phyloP scores from a whole-genome alignment of 2,329 filamentous ascomycete species.

The Phyllosticta citribraziliensis region DNA sequence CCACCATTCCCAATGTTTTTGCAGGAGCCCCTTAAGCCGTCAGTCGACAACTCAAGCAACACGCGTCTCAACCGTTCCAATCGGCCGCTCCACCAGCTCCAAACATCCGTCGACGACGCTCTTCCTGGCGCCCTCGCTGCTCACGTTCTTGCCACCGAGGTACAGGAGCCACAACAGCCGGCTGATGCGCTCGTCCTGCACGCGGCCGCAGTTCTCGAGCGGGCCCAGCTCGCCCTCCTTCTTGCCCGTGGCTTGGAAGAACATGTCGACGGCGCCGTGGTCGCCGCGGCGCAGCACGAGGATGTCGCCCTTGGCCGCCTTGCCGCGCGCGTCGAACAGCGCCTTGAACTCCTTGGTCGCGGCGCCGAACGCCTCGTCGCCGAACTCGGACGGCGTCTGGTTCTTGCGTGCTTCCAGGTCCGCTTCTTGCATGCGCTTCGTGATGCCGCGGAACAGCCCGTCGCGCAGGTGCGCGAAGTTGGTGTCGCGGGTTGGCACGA shows the following conservation, averaged over 20 bases:
- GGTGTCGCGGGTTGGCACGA: slow-evolving; percentile 85
- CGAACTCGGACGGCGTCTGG: slow-evolving; percentile 37
- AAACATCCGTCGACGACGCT: slow-evolving; percentile 82
- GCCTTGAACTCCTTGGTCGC: slow-evolving; percentile 69
- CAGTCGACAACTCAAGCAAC: slow-evolving; percentile 51
- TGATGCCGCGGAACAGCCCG: slow-evolving; percentile 79
- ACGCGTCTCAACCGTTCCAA: slow-evolving; percentile 77
- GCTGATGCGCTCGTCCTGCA: slow-evolving; percentile 70
- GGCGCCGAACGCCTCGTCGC: slow-evolving; percentile 66
- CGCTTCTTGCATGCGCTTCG: slow-evolving; percentile 54
- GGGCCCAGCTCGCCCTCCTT: slow-evolving; percentile 33
- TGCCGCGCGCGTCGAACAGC: slow-evolving; percentile 67
- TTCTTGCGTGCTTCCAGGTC: slow-evolving; percentile 36
- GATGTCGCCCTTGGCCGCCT: slow-evolving; percentile 70
- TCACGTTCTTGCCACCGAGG: slow-evolving; percentile 74
- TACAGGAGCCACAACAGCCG: slow-evolving; percentile 84
- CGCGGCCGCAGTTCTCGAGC: slow-evolving; percentile 54
- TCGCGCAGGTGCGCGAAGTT: slow-evolving; percentile 90
- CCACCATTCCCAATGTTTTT: not conserved
- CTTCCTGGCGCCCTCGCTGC: slow-evolving; percentile 69
- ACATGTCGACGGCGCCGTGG: slow-evolving; percentile 46
- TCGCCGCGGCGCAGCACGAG: slow-evolving; percentile 61
- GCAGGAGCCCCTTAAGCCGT: not conserved
- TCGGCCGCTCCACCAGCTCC: slow-evolving; percentile 75
- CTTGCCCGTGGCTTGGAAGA: slow-evolving; percentile 45